These are phyloP conservation scores for Anacardium occidentale DNA, from an alignment of 345 rosid species.

Conservation along the genomic window DNA sequence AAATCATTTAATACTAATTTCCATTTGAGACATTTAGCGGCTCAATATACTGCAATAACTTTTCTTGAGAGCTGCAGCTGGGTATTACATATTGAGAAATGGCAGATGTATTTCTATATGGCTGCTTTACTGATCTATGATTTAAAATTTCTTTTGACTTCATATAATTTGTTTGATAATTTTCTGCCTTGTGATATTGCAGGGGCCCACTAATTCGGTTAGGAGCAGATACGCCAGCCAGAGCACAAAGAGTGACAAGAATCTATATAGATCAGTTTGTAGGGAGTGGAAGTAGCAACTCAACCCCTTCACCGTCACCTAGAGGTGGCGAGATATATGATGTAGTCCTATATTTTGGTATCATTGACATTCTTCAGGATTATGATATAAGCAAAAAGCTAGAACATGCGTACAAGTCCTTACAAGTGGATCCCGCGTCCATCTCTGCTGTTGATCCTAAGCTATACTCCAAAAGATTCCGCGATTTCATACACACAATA, in stretches of 20 bases:
- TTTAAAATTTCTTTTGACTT: background rate
- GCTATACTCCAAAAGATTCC: constrained; percentile 58
- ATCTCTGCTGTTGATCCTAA: constrained; percentile 74
- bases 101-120: background rate
- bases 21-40: background rate
- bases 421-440: constrained; percentile 56
- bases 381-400: constrained; percentile 65
- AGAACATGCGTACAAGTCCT: constrained; percentile 68
- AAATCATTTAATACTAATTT: background rate
- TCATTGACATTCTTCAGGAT: constrained; percentile 65
- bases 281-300: constrained; percentile 27
- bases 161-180: background rate
- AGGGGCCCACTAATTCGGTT: constrained; percentile 50
- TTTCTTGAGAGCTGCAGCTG: background rate
- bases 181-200: constrained; percentile 3
- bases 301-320: constrained; percentile 20
- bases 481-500: constrained; percentile 56
- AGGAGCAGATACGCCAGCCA: constrained; percentile 57
- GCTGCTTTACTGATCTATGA: background rate
- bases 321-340: constrained; percentile 40
- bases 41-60: background rate
- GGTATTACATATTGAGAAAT: no score
- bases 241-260: constrained; percentile 43
- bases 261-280: constrained; percentile 36
- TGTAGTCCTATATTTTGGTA: constrained; percentile 58